phyloP scores from a whole-genome alignment of 148 eudicot genomes.

The Vaccinium vitisidaea region DNA sequence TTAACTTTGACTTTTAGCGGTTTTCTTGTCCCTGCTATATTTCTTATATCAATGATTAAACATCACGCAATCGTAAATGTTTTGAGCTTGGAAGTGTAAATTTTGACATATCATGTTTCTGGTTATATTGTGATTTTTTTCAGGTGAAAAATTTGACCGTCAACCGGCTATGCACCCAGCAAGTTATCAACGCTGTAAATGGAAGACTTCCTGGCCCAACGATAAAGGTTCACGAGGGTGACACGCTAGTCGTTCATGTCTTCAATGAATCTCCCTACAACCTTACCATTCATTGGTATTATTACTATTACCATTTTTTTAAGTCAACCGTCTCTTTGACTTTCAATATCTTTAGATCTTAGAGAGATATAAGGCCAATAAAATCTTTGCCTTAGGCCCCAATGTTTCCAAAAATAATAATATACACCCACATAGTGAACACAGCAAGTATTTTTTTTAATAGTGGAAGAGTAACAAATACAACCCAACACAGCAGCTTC shows the following conservation, averaged over 20 bases:
- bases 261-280: conserved; percentile 52
- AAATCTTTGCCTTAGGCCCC: too few species aligned
- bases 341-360: too few species aligned
- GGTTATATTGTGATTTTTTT: background rate
- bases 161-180: conserved; percentile 32
- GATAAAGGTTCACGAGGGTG: conserved; percentile 49
- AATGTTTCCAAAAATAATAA: too few species aligned
- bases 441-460: too few species aligned
- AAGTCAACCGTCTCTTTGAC: too few species aligned
- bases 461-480: too few species aligned
- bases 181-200: conserved; percentile 49
- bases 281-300: conserved; percentile 59
- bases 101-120: background rate
- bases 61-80: background rate
- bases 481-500: too few species aligned
- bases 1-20: background rate
- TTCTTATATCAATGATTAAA: background rate
- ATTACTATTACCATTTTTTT: background rate
- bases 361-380: too few species aligned
- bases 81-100: background rate
- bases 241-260: conserved; percentile 55
- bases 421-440: too few species aligned
- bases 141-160: conserved; percentile 47
- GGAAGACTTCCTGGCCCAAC: conserved; percentile 59
- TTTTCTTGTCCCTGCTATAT: background rate